These are phyloP conservation scores for Ottelia alismoides DNA, from an alignment of 106 monocot genomes.

Conservation along the genomic window DNA sequence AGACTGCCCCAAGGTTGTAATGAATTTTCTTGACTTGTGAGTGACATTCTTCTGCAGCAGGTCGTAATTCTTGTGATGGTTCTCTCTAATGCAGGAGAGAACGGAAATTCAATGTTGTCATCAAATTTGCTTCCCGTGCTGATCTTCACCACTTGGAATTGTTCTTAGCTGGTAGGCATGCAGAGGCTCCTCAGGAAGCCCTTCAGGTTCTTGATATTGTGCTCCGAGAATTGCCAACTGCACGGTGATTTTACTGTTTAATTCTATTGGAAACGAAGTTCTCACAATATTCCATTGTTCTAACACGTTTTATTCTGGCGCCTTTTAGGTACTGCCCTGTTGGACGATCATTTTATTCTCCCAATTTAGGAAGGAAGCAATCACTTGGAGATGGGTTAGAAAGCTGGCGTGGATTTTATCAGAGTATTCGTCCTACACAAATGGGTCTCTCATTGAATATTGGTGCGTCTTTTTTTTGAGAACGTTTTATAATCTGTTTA, in stretches of 20 bases:
- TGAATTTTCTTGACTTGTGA: no score
- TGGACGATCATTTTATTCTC: conserved; percentile 17
- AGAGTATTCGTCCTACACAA: conserved; percentile 74
- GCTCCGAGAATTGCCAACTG: conserved; percentile 5
- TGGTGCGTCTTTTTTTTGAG: no score
- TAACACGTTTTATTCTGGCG: no score
- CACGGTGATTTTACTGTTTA: no score
- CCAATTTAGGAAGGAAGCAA: conserved; percentile 7
- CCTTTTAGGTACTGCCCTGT: conserved; percentile 11
- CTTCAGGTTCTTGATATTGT: conserved; percentile 20
- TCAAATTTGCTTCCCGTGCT: conserved; percentile 17
- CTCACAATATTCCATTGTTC: no score
- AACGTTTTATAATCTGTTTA: no score
- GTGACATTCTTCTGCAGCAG: no score
- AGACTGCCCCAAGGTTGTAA: conserved; percentile 26
- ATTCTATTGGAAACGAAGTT: no score
- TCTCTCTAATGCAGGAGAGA: conserved; percentile 15
- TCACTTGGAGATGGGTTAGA: conserved; percentile 60
- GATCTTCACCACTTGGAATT: conserved; percentile 13
- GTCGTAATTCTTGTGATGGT: no score
- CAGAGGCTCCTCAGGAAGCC: conserved; percentile 18
- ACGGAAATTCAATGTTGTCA: conserved; percentile 9
- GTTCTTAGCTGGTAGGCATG: conserved; percentile 10
- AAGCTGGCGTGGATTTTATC: conserved; percentile 77
- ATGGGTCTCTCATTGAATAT: conserved; percentile 69